Percentiles rank a stretch among this genome's conserved stretches.
Evolutionary conservation across 345 rosid genomes (phyloP).

Genomic region (Aquilaria malaccensis): DNA sequence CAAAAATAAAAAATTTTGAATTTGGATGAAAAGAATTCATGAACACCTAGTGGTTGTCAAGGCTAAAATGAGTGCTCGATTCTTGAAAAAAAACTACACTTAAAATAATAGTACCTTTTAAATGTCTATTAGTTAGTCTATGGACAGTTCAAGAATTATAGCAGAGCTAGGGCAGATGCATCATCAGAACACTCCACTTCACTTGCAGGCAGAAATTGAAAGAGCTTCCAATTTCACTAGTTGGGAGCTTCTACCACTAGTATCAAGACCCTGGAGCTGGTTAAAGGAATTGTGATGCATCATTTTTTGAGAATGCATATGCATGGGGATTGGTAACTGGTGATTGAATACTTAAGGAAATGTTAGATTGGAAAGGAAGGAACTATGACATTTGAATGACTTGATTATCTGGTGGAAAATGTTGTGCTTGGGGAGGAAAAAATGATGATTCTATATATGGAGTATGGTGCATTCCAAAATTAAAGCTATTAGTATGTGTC

Average conservation of each 20-base stretch:
- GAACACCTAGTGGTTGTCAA: constrained; percentile 16
- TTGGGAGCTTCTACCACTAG: constrained; percentile 50
- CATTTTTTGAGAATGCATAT: constrained; percentile 42
- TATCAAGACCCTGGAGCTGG: constrained; percentile 79
- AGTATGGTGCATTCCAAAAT: constrained; percentile 62
- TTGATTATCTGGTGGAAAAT: constrained; percentile 26
- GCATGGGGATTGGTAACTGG: constrained; percentile 28
- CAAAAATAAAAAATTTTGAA: constrained; percentile 15
- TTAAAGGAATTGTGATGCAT: constrained; percentile 66
- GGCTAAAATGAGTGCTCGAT: constrained; percentile 24
- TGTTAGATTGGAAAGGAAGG: constrained; percentile 44
- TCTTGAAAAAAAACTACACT: constrained; percentile 25
- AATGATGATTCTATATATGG: constrained; percentile 40
- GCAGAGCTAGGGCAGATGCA: constrained; percentile 10
- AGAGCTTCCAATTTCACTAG: constrained; percentile 62
- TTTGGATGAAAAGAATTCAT: constrained; percentile 13
- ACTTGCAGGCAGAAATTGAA: constrained; percentile 61
- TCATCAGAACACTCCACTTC: constrained; percentile 56
- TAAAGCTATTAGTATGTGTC: constrained; percentile 52
- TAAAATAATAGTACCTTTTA: constrained; percentile 23
- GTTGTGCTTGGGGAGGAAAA: constrained; percentile 41
- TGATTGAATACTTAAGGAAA: constrained; percentile 29
- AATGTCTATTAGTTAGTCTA: constrained; percentile 41
- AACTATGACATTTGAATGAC: constrained; percentile 48
- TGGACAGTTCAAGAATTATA: constrained; percentile 37